Percentiles rank a stretch among this genome's conserved stretches.
Evolutionary conservation across 495 filamentous ascomycete genomes (phyloP).

Genomic region (Cenococcum geophilum): DNA sequence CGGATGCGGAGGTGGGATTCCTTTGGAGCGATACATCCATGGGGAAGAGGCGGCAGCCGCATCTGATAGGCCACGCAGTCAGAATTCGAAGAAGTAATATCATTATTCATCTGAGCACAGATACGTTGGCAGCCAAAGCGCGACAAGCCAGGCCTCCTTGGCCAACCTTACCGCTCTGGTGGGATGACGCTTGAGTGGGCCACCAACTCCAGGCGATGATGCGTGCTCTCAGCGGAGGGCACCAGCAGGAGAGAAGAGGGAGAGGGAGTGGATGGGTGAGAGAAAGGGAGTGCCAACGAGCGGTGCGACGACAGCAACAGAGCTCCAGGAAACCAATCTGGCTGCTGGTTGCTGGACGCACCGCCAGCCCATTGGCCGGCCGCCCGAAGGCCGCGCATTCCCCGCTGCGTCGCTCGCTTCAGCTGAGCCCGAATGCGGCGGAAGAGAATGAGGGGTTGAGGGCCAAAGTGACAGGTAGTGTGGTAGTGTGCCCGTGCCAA

Average conservation of each 20-base stretch:
- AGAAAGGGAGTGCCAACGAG: too few relatives aligned
- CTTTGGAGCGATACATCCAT: too few relatives aligned
- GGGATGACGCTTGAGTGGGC: slow-evolving; percentile 6
- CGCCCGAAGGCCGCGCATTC: not conserved
- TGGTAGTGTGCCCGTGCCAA: not conserved
- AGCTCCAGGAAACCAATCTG: not conserved
- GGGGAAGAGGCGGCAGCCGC: not conserved
- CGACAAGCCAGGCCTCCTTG: not conserved
- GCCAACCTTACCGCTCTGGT: not conserved
- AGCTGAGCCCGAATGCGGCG: not conserved
- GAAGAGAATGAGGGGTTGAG: not conserved
- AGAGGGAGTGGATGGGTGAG: too few relatives aligned
- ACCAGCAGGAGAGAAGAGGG: too few relatives aligned
- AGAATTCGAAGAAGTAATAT: not conserved
- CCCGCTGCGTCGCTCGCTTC: not conserved
- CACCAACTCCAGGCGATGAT: not conserved
- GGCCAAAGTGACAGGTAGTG: not conserved
- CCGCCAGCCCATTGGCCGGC: not conserved
- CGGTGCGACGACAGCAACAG: not conserved
- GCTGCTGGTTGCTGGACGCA: too few relatives aligned
- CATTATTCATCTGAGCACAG: not conserved
- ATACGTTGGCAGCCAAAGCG: slow-evolving; percentile 1
- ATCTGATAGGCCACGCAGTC: slow-evolving; percentile 3
- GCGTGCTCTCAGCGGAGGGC: too few relatives aligned
- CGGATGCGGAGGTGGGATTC: not conserved